phyloP scores from a whole-genome alignment of 441 rosid species.

The Hypseocharis bilobata region DNA sequence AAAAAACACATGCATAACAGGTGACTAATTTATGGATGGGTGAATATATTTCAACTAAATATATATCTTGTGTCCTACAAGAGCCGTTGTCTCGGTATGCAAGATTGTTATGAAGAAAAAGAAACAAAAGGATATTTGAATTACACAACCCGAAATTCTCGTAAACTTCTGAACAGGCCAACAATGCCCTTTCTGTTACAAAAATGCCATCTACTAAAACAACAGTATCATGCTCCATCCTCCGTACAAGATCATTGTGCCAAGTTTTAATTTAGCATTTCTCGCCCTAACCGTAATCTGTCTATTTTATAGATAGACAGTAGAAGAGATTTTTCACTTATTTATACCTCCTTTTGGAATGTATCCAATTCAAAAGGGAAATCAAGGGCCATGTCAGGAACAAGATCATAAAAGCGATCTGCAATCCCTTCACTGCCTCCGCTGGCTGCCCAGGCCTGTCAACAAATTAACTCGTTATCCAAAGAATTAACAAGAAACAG shows the following conservation, averaged over 20 bases:
- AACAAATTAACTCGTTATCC: constrained; percentile 22
- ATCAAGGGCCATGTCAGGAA: constrained; percentile 84
- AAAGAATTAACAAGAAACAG: constrained; percentile 15
- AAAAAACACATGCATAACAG: not conserved
- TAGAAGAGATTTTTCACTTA: constrained; percentile 9
- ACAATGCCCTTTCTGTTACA: not conserved
- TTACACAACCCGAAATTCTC: not conserved
- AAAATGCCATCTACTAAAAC: not conserved
- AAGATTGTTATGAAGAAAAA: not conserved
- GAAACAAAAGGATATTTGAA: not conserved
- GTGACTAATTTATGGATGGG: not conserved
- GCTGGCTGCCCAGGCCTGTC: constrained; percentile 69
- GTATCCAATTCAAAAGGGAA: constrained; percentile 85
- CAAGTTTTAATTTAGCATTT: not conserved
- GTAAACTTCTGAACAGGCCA: not conserved
- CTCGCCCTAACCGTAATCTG: not conserved
- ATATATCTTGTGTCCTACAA: not conserved
- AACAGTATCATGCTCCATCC: not conserved
- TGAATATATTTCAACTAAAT: not conserved
- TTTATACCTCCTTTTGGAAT: constrained; percentile 81
- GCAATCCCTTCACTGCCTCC: constrained; percentile 67
- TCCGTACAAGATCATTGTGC: not conserved
- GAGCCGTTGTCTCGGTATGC: not conserved
- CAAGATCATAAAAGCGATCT: constrained; percentile 62
- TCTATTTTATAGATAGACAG: not conserved